Conservation (phyloP, 2,329 filamentous ascomycete species). For the Ophiostoma himal-ulmi region DNA sequence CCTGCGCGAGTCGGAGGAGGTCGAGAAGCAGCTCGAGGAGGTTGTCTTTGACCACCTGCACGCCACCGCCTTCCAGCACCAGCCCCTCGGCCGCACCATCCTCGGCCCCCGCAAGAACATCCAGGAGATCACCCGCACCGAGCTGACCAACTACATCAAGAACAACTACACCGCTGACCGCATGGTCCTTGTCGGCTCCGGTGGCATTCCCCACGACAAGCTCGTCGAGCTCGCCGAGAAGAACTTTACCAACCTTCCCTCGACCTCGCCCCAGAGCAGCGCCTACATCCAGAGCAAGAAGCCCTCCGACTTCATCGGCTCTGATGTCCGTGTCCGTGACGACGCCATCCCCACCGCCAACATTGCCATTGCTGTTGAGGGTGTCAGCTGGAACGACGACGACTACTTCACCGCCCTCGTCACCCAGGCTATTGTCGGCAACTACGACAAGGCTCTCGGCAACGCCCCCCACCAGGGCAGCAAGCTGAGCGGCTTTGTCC, state of each 20-base stretch:
- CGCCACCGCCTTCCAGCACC: constrained; percentile 93
- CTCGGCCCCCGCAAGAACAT: constrained; percentile 98
- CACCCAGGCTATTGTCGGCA: constrained; percentile 96
- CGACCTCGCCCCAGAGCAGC: constrained; percentile 66
- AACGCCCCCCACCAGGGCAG: constrained; percentile 95
- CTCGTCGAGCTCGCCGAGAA: constrained; percentile 95
- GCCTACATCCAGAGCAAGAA: constrained; percentile 74
- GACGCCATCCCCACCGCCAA: constrained; percentile 94
- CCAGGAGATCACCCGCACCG: constrained; percentile 84
- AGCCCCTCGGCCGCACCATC: constrained; percentile 95
- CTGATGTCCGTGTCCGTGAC: constrained; percentile 90
- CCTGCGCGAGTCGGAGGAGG: constrained; percentile 96
- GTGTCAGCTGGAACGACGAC: constrained; percentile 98
- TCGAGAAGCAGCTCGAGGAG: constrained; percentile 99
- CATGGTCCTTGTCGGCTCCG: constrained; percentile 96
- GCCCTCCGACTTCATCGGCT: constrained; percentile 92
- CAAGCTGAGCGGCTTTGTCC: constrained; percentile 93
- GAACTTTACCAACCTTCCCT: constrained; percentile 78
- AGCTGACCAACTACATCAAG: constrained; percentile 95
- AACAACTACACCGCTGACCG: constrained; percentile 99
- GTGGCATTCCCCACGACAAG: constrained; percentile 87
- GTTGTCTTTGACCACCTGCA: constrained; percentile 99
- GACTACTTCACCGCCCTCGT: constrained; percentile 99
- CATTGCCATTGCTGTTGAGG: constrained; percentile 97
- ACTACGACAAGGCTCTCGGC: constrained; percentile 99